Evolutionary conservation across 1,284 basidiomycete genomes (phyloP).

Genomic region (Cutaneotrichosporon dermatis): DNA sequence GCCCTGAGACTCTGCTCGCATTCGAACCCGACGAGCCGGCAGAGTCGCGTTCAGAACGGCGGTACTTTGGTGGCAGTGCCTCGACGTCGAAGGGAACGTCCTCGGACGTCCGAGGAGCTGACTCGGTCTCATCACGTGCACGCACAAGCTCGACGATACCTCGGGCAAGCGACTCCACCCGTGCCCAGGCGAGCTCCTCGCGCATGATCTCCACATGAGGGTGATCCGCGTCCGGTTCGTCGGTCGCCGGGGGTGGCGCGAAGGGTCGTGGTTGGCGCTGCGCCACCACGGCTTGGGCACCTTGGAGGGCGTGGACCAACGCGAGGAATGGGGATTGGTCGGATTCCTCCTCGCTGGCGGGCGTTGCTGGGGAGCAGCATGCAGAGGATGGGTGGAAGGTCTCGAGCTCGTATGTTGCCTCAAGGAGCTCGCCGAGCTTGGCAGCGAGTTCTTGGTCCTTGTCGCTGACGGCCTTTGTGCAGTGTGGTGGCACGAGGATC

Average conservation of each 20-base stretch:
- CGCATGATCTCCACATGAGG: background rate
- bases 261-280: background rate
- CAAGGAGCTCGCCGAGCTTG: constrained; percentile 35
- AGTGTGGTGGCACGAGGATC: constrained; percentile 17
- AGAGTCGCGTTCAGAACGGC: constrained; percentile 9
- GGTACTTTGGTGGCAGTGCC: constrained; percentile 14
- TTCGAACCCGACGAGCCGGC: background rate
- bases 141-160: constrained; percentile 25
- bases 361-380: constrained; percentile 13
- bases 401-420: constrained; percentile 41
- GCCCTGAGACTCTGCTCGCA: constrained; percentile 1
- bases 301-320: constrained; percentile 8
- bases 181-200: constrained; percentile 34
- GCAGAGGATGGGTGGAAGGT: constrained; percentile 23
- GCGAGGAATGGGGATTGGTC: constrained; percentile 8
- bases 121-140: constrained; percentile 4
- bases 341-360: constrained; percentile 5
- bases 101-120: no score
- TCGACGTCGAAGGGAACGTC: background rate
- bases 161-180: constrained; percentile 29
- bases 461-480: background rate
- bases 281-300: constrained; percentile 6
- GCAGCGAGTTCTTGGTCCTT: constrained; percentile 25
- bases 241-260: background rate
- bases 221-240: background rate